Base-by-base conservation (phyloP, 192 early-diverging fungal species). In the Coemansia sp. region DNA sequence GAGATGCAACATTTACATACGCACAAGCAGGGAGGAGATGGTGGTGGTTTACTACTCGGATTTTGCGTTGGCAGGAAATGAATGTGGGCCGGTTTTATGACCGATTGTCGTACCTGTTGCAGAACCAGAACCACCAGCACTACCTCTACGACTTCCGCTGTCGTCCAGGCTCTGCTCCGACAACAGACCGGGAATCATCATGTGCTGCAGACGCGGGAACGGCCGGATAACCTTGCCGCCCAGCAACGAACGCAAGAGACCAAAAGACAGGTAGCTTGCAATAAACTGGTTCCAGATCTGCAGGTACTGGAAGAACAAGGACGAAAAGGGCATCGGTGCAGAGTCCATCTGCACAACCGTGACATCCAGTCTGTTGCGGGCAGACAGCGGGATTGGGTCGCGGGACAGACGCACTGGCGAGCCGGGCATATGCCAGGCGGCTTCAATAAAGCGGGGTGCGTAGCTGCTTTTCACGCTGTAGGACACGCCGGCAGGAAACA, bases 231-330 rank as follows among this genome's bases (percentile, higher is more conserved):
- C 87, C 38, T 91, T 86, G 1, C 95, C 95, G 10, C 86, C 88
- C 7, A 96, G 77, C 37, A 98, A 78, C 56, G 92, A 93, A 16
- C 77, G 77, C 51, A 95, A 77, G 13, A 92, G 86, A 22, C 90
- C 85, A 32, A 86, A 71, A n/a, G 90, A 89, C 70, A 98, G 83
- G 60, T 96, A 96, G 65, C 90, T 89, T 0, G 87, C 87, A 41
- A 87, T 87, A n/a, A 97, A 79, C 54, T 92, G 85, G 40, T 84
- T 83, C 88, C 87, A 92, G 8, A 98, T 83, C 54, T 94, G 89
- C 58, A 88, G 83, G 67, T 96, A 98, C 76, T 98, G 94, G 75
- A 96, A 96, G 67, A 98, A 95, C 20, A 98, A 90, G 12, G 89
- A 86, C 0, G 86, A 75, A 11, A 90, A 78, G 0, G 90, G 89